Evolutionary conservation across 768 basidiomycete species (phyloP), one percentile per base, ranked within the genome.

Genomic region (Cubamyces lactineus): DNA sequence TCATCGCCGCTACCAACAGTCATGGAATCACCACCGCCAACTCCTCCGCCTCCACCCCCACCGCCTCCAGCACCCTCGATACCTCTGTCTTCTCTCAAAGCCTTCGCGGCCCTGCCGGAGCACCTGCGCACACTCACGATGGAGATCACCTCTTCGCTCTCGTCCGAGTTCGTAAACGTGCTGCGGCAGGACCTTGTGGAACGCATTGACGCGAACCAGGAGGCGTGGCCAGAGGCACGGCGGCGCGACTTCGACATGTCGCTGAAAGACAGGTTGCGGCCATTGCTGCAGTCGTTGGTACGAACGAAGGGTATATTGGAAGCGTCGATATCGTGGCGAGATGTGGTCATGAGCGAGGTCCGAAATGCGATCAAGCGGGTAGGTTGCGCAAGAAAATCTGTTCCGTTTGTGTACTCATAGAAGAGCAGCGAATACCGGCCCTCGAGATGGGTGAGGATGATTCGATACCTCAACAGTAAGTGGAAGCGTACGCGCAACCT

Each of bases 61-160:
- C 41, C 53, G 3, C 64, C 48, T 11, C 48, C 69, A 12, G 61
- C 70, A 19, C 72, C 68, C 15, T 70, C 77, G 0, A 74, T 91
- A 38, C 82, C 88, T 0, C 77, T 96, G 12, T 88, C 89, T 0
- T 84, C 86, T 0, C 76, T 96, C 26, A 73, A 77, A 9, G 89
- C 93, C 1, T 93, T 94, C 63, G 69, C 84, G n/a, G 82, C 87
- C 11, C 81, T 97, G 13, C 94, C 94, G 0, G 70, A 78, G 5
- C 89, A 91, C 66, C 78, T 97, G 15, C 84, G 82, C n/a, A 76
- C 78, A 0, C 76, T 96, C 42, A 87, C 88, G 0, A 78, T 85
- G 68, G 86, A 94, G 68, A 92, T 97, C 65, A 85, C 90, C 0
- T 77, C 82, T 2, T 89, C 91, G 0, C 77, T 97, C 23, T 87